A percentile compares a stretch with the other conserved stretches of the same genome.
These are phyloP conservation scores for Carex parvula DNA, from an alignment of 176 grass and related monocot species.

Conservation along the genomic window DNA sequence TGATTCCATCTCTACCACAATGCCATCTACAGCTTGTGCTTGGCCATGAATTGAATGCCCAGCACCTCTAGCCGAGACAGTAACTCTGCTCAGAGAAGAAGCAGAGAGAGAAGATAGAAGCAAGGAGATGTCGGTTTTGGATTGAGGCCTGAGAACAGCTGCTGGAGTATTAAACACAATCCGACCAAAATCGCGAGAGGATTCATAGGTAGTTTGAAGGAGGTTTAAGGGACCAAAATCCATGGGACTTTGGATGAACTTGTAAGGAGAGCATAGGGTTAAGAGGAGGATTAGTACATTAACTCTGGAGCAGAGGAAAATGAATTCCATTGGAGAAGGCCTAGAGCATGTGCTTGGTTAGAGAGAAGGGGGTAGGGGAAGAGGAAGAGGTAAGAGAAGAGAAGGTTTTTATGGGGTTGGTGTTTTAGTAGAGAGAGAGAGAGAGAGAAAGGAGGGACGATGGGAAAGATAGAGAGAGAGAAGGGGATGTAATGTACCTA, in stretches of 20 bases:
- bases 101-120: constrained; percentile 76
- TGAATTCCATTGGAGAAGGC: constrained; percentile 59
- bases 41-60: constrained; percentile 90
- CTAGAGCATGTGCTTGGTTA: constrained; percentile 43
- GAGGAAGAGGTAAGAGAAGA: background rate
- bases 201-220: constrained; percentile 53
- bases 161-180: constrained; percentile 70
- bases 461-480: constrained; percentile 46
- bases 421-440: background rate
- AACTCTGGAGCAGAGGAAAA: constrained; percentile 64
- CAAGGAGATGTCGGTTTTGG: constrained; percentile 68
- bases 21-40: constrained; percentile 88
- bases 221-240: constrained; percentile 76
- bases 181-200: constrained; percentile 76
- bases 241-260: constrained; percentile 94
- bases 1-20: constrained; percentile 84
- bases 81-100: constrained; percentile 66
- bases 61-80: constrained; percentile 78
- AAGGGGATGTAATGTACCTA: constrained; percentile 52
- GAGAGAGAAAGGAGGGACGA: constrained; percentile 23
- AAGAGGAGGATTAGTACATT: constrained; percentile 61
- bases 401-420: background rate
- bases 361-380: constrained; percentile 13
- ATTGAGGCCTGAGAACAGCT: constrained; percentile 67
- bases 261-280: constrained; percentile 68